These are phyloP conservation scores for Gastrodia elata DNA, from an alignment of 106 monocot species.

Conservation along the genomic window DNA sequence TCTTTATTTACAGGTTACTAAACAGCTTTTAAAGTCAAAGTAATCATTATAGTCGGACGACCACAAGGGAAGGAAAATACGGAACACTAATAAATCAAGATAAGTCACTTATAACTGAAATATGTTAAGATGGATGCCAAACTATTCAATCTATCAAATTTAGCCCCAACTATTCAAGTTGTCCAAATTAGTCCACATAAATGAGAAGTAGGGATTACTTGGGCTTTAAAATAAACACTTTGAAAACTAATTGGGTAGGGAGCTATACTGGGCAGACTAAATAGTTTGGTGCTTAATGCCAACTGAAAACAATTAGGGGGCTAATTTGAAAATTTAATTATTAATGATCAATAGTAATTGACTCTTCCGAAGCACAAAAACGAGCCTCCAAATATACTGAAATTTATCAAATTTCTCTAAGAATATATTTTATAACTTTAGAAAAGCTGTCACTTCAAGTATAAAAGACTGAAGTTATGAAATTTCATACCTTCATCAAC, in stretches of 20 bases:
- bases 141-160: neutral
- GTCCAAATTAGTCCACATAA: too few relatives aligned
- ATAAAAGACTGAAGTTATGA: neutral
- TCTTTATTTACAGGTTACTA: neutral
- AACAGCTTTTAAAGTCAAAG: neutral
- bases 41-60: neutral
- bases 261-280: too few relatives aligned
- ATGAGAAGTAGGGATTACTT: too few relatives aligned
- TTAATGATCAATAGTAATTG: neutral
- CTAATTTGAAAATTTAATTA: neutral
- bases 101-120: neutral
- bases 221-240: too few relatives aligned
- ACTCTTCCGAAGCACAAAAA: neutral
- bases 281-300: too few relatives aligned
- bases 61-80: neutral
- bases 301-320: too few relatives aligned
- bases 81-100: neutral
- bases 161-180: neutral
- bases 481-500: conserved; percentile 60
- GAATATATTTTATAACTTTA: neutral
- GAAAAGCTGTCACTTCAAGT: neutral
- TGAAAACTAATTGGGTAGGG: too few relatives aligned
- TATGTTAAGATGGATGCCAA: neutral
- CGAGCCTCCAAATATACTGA: neutral
- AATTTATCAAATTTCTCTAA: neutral